Evolutionary conservation across 108 stramenopile species (phyloP).

Genomic region (Cylindrotheca fusiformis): DNA sequence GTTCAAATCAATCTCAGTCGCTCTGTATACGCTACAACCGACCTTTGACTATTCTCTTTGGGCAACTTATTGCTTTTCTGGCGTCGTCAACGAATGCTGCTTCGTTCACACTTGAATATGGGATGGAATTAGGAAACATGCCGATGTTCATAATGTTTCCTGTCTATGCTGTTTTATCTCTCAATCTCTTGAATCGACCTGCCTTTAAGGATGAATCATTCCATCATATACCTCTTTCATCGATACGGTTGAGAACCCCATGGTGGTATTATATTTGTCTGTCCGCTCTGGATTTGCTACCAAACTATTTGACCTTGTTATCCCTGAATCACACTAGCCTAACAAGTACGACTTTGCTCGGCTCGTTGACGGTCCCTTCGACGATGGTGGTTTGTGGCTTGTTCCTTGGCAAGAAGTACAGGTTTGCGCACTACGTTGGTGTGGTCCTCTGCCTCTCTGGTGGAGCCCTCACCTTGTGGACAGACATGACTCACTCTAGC

Average conservation of each 20-base stretch:
- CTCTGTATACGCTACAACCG: background rate
- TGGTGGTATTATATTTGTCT: constrained; percentile 53
- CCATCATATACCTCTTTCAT: constrained; percentile 32
- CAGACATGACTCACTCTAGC: constrained; percentile 18
- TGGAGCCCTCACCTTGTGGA: constrained; percentile 37
- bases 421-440: constrained; percentile 39
- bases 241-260: constrained; percentile 27
- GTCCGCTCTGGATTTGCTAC: constrained; percentile 69
- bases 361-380: constrained; percentile 83
- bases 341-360: constrained; percentile 77
- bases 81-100: constrained; percentile 59
- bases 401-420: constrained; percentile 43
- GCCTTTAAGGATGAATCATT: background rate
- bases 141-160: constrained; percentile 35
- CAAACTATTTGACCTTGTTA: constrained; percentile 63
- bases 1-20: background rate
- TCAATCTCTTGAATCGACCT: constrained; percentile 30
- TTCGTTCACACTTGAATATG: constrained; percentile 57
- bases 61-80: constrained; percentile 54
- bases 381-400: constrained; percentile 75
- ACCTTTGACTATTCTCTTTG: constrained; percentile 36
- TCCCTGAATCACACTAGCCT: constrained; percentile 81
- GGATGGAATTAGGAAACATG: constrained; percentile 23
- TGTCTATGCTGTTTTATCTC: constrained; percentile 31
- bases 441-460: constrained; percentile 47